Percentiles rank a stretch among this genome's conserved stretches.
phyloP scores from a whole-genome alignment of 139 green algal genomes.

The Desmodesmus armatus region DNA sequence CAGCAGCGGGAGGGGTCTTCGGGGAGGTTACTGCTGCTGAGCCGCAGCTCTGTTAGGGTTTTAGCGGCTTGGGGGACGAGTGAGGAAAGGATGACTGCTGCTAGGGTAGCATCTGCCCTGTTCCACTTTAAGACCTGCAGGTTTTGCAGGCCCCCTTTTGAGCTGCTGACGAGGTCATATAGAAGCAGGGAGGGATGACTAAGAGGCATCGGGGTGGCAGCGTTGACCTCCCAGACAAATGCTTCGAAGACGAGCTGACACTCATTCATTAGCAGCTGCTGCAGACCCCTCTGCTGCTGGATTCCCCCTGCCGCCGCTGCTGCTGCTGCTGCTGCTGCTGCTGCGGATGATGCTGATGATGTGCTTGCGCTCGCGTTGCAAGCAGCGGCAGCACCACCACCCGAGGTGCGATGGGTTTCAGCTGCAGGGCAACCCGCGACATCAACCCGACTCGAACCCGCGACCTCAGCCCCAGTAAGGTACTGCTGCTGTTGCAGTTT shows the following conservation, averaged over 20 bases:
- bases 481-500: not conserved
- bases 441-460: no score
- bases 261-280: conserved; percentile 27
- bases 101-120: not conserved
- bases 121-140: not conserved
- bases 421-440: no score
- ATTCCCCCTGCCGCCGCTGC: not conserved
- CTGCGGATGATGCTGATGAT: not conserved
- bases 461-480: no score
- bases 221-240: not conserved
- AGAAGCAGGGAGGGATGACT: conserved; percentile 9
- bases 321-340: not conserved
- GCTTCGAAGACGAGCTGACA: conserved; percentile 6
- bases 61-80: not conserved
- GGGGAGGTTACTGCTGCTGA: conserved; percentile 6
- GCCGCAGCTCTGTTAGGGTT: not conserved
- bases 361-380: no score
- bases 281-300: not conserved
- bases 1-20: conserved; percentile 6
- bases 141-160: not conserved
- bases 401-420: no score
- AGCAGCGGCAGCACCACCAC: no score
- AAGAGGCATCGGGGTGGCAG: not conserved
- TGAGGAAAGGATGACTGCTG: not conserved
- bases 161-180: not conserved